Base-by-base conservation (phyloP, 352 stramenopile species). In the Globisporangium nagaii region DNA sequence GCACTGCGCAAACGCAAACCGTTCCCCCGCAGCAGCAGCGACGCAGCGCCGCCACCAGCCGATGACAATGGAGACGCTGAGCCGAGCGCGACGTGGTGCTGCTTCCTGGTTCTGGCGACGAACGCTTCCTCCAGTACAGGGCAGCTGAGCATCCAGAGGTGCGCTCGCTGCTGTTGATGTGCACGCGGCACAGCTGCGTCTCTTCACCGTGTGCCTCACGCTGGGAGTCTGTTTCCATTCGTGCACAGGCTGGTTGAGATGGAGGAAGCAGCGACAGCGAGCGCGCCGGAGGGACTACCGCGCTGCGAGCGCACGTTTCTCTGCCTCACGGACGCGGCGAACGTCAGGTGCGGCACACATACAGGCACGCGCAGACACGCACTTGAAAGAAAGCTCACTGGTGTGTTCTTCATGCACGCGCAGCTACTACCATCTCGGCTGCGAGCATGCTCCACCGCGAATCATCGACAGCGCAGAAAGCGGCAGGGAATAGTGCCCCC, bases 391-490 rank as follows among this genome's bases (percentile, higher is more conserved):
- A n/a, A n/a, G n/a, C n/a, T 15, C 20, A 19, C 15, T 19, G 43
- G 12, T 44, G 19, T 40, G 17, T 39, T 32, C 27, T 28, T 48
- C n/a, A 7, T 12, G 27, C 25, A 42, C 22, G 13, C 27, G 36
- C 55, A 84, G 73, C 60, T 84, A 84, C 60, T 84, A 84, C 59
- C 53, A 48, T 24, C 42, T 84, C 48, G 22, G 28, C 35, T 54
- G 41, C 19, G 28, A 12, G 11, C 28, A 40, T n/a, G 39, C 39
- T 4, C 57, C 57, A n/a, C 49, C 65, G 20, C 30, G 30, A 41
- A 20, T 17, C 34, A 53, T 53, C 43, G 35, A 32, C 17, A 50
- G 17, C n/a, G n/a, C n/a, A n/a, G n/a, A n/a, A 37, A 10, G 11
- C 15, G 31, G 22, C 12, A 20, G 40, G n/a, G 11, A 42, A 42